Base-by-base conservation (phyloP, 345 rosid species). In the Lumnitzera racemosa region DNA sequence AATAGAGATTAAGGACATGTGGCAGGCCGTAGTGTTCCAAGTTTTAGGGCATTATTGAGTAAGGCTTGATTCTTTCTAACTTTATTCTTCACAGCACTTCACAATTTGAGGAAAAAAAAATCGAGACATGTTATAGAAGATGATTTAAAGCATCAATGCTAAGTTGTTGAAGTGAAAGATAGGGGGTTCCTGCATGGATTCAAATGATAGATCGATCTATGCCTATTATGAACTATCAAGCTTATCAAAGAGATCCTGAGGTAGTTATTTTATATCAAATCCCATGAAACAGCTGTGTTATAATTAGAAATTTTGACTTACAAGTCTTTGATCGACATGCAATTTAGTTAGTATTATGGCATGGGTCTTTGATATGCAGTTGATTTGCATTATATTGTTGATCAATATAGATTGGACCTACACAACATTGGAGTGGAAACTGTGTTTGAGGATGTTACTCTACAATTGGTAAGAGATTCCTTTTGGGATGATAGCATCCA, bases 401-500 rank as follows among this genome's bases (percentile, higher is more conserved):
- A 36, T 36, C 7, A 9, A 36, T 61, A 12, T 59, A 88, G 95
- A 78, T 54, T 52, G 98, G 98, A 14, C 98, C 96, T 61, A 88
- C 98, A 0, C 94, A 92, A 70, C 90, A 89, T 68, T 90, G 97
- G 24, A 86, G 89, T 70, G 75, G 95, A n/a, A 55, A 87, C 96
- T 29, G 81, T 94, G 53, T 94, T 81, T 68, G 99, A 94, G 72
- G 91, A 94, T 67, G 95, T 86, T 13, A 80, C 81, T 24, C 96
- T 97, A 55, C 96, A 94, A 78, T 59, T 79, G 79, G 82, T 86
- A 56, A 87, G 99, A 67, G 99, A 94, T 69, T 94, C 89, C 81
- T 94, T 94, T 62, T 94, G 97, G 99, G 99, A 94, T 70, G 99
- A 94, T 70, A 88, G 84, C 17, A 87, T 70, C 69, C 84, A 97